phyloP scores from a whole-genome alignment of 2,329 filamentous ascomycete species.

The Epichloe scottii region DNA sequence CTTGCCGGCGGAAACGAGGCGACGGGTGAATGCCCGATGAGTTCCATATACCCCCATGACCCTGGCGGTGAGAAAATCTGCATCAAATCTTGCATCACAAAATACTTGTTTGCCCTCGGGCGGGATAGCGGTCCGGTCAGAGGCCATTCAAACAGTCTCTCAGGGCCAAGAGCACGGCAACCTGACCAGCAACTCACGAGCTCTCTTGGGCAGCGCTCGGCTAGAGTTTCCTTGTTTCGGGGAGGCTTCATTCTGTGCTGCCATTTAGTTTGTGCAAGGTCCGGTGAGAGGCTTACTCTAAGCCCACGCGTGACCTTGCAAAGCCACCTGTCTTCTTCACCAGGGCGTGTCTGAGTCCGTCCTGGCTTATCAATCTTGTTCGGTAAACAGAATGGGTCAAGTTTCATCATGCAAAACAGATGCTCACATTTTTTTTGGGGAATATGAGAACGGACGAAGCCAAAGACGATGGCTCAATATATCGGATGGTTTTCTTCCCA shows the following conservation, averaged over 20 bases:
- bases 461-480: neutral
- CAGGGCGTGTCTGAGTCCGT: neutral
- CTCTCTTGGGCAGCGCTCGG: neutral
- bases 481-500: neutral
- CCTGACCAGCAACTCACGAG: neutral
- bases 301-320: slow-evolving; percentile 2
- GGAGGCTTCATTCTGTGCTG: neutral
- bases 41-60: neutral
- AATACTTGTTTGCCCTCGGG: no score
- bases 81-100: no score
- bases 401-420: neutral
- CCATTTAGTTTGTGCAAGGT: neutral
- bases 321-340: neutral
- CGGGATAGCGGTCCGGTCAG: no score
- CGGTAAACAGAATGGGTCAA: neutral
- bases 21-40: neutral
- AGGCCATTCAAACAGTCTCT: no score
- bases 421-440: no score
- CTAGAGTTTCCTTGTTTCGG: neutral
- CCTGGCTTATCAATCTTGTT: neutral
- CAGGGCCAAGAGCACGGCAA: no score
- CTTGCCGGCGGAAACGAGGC: no score
- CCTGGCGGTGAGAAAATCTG: neutral
- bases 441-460: neutral
- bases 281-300: neutral